Percentiles rank a stretch among this genome's conserved stretches.
Evolutionary conservation across 345 rosid genomes (phyloP).

Genomic region (Bruguiera parviflora): DNA sequence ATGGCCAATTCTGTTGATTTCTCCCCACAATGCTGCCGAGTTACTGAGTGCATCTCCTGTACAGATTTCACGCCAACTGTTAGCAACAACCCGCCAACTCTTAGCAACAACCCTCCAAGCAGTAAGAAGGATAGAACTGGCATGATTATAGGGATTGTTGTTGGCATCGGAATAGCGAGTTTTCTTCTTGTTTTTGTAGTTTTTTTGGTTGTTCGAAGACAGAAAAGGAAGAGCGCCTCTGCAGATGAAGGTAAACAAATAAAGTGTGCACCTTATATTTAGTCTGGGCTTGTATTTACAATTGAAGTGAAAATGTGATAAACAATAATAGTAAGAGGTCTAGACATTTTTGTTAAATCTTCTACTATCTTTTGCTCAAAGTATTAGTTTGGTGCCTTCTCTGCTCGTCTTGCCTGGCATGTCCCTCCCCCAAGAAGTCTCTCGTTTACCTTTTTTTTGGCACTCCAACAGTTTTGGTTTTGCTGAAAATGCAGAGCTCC

Average conservation of each 20-base stretch:
- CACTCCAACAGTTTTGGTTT: no score
- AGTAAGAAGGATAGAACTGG: conserved; percentile 35
- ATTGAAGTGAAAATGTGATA: no score
- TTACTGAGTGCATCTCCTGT: conserved; percentile 18
- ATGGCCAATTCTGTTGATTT: background rate
- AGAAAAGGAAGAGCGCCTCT: conserved; percentile 12
- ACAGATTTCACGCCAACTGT: no score
- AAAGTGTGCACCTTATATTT: background rate
- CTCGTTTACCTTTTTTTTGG: no score
- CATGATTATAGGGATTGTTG: conserved; percentile 50
- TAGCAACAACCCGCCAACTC: no score
- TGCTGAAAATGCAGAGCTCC: conserved; percentile 43
- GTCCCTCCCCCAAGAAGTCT: no score
- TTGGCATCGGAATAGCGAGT: conserved; percentile 43
- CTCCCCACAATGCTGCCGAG: background rate
- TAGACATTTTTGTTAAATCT: no score
- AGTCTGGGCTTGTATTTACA: no score
- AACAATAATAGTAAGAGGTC: no score
- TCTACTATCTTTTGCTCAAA: no score
- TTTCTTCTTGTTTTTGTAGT: background rate
- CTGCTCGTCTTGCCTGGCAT: background rate
- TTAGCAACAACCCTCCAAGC: background rate
- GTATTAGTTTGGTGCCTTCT: background rate
- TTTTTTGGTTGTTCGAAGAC: no score
- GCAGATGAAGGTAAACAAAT: conserved; percentile 59